Evolutionary conservation across 1,284 basidiomycete species (phyloP).

Genomic region (Cystobasidium sp.): DNA sequence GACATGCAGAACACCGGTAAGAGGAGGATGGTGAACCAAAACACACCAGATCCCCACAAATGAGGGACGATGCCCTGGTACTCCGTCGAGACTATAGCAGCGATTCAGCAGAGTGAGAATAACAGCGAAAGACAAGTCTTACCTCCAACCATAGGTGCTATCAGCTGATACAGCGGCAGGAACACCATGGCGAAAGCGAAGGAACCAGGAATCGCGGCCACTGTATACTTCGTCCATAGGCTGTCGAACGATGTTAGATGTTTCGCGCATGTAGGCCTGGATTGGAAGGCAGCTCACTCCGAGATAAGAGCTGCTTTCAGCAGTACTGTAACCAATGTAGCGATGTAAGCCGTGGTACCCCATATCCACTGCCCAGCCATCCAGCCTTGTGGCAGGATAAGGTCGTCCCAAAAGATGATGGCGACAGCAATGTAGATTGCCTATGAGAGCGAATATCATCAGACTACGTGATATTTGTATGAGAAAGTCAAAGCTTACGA

Average conservation of each 20-base stretch:
- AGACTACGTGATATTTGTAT: neutral
- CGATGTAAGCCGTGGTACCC: conserved; percentile 93
- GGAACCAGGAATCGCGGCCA: conserved; percentile 87
- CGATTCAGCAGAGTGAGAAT: neutral
- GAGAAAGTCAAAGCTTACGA: conserved; percentile 65
- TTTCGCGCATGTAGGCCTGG: neutral
- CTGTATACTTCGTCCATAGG: conserved; percentile 99
- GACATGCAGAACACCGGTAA: conserved; percentile 83
- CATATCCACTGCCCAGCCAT: conserved; percentile 91
- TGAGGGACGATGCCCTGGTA: conserved; percentile 83
- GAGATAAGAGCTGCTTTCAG: conserved; percentile 97
- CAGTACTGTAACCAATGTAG: conserved; percentile 89
- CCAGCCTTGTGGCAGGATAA: conserved; percentile 77
- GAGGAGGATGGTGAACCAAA: conserved; percentile 88
- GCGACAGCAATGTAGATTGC: conserved; percentile 85
- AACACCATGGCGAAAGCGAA: conserved; percentile 93
- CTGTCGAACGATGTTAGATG: conserved; percentile 59
- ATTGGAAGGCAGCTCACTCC: conserved; percentile 68
- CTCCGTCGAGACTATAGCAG: conserved; percentile 71
- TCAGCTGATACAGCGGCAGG: conserved; percentile 84
- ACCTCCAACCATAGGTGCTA: conserved; percentile 77
- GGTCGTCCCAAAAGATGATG: conserved; percentile 87
- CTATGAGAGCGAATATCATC: conserved; percentile 60
- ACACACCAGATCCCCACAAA: conserved; percentile 82
- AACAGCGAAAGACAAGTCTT: neutral